Evolutionary conservation across 352 stramenopile species (phyloP).

Genomic region (Pilasporangium apinafurcum): DNA sequence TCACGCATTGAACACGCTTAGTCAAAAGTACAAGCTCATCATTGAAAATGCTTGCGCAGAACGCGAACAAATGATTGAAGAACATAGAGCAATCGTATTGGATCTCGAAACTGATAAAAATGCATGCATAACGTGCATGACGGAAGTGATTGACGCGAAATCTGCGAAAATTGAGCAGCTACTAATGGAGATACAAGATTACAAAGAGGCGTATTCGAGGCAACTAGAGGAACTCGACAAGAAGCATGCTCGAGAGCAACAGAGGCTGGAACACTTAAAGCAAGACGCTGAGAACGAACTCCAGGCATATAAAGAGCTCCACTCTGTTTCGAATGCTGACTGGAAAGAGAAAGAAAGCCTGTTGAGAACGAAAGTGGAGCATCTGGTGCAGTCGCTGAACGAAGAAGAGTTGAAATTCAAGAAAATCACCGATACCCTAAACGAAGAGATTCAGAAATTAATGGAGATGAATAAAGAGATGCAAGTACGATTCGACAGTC

Average conservation of each 20-base stretch:
- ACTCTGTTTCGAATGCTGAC: slow-evolving; percentile 27
- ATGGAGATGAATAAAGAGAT: slow-evolving; percentile 7
- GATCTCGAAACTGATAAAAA: slow-evolving; percentile 8
- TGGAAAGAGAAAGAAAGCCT: slow-evolving; percentile 13
- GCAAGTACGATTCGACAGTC: slow-evolving; percentile 13
- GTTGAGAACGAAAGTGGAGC: neutral
- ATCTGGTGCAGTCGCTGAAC: neutral
- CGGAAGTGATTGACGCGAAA: slow-evolving; percentile 29
- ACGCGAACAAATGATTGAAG: neutral
- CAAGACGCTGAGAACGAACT: slow-evolving; percentile 2
- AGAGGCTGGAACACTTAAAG: too few relatives aligned
- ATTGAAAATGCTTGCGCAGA: neutral
- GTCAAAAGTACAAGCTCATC: neutral
- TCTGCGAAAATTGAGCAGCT: slow-evolving; percentile 20
- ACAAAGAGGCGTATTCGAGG: slow-evolving; percentile 1
- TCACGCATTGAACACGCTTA: slow-evolving; percentile 3
- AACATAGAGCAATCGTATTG: slow-evolving; percentile 3
- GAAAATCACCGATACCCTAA: neutral
- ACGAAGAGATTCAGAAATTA: slow-evolving; percentile 5
- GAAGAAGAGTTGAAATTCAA: neutral
- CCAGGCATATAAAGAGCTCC: slow-evolving; percentile 13
- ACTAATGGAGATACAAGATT: slow-evolving; percentile 1
- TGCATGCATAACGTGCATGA: slow-evolving; percentile 23
- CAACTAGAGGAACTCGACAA: slow-evolving; percentile 5
- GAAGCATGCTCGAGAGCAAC: too few relatives aligned